Evolutionary conservation across 345 rosid genomes (phyloP), one percentile per base, ranked within the genome.

Genomic region (Linum lewisii): DNA sequence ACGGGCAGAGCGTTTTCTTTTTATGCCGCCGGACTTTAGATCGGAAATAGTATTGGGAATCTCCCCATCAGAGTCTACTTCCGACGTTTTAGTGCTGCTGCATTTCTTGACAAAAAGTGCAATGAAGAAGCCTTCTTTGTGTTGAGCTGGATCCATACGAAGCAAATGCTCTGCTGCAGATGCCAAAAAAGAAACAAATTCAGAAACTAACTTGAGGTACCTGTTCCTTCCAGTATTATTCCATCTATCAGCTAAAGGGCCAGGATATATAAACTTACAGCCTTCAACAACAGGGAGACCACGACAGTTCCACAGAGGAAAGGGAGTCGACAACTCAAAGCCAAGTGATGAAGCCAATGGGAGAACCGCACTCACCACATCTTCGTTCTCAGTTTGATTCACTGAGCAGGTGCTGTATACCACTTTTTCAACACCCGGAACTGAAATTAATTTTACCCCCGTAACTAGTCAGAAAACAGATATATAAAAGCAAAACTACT

Each of bases 331-430:
- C 24, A 92, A 79, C 22, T 66, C 47, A 61, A 88, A 88, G 22
- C 98, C 95, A 6, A 32, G 63, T 59, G 81, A 78, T 52, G 57
- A 59, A 21, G 87, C 87, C 20, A 78, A 21, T 20, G 93, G 81
- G 45, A 88, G 65, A 51, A 84, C 66, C 20, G 98, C 86, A 23
- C 67, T 63, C 22, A 88, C 69, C 7, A 92, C 98, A 65, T 84
- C 95, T 79, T 92, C 97, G 25, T 88, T 88, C 69, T 92, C 98
- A 23, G 71, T 75, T 72, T 84, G 97, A 76, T 84, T 77, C 64
- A 92, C 68, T 55, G 98, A 92, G 74, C 98, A 92, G 7, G 98
- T 88, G 75, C 94, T 88, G 78, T 92, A 92, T 18, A 83, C 97
- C 55, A 92, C 67, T 74, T 71, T 84, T 63, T 82, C 81, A 20